These are phyloP conservation scores for Kazachstania viticola DNA, from an alignment of 805 yeast genomes.

Conservation along the genomic window DNA sequence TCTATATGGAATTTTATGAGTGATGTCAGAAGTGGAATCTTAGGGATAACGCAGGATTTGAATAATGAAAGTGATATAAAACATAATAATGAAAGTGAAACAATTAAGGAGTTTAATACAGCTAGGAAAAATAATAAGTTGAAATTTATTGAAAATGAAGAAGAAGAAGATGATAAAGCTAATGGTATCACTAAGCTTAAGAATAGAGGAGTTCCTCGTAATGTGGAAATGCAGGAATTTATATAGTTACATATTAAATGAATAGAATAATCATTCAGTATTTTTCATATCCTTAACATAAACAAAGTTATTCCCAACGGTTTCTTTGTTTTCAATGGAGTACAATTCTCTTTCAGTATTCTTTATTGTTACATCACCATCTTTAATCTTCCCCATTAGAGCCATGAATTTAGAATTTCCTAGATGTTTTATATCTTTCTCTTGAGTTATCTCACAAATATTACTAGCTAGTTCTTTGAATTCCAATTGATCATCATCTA, in stretches of 20 bases:
- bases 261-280: not conserved
- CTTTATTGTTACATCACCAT: constrained; percentile 17
- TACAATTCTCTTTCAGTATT: constrained; percentile 12
- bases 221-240: constrained; percentile 7
- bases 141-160: constrained; percentile 5
- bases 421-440: constrained; percentile 5
- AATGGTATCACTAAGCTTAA: too few species aligned
- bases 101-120: constrained; percentile 9
- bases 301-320: constrained; percentile 18
- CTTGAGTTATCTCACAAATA: constrained; percentile 3
- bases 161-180: constrained; percentile 1
- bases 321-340: constrained; percentile 12
- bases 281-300: constrained; percentile 9
- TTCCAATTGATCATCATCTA: constrained; percentile 2
- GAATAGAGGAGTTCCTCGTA: too few species aligned
- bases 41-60: constrained; percentile 27
- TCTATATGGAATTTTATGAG: constrained; percentile 42
- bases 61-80: constrained; percentile 3
- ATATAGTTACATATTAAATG: not conserved
- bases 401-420: constrained; percentile 19
- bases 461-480: constrained; percentile 4
- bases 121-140: constrained; percentile 6
- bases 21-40: constrained; percentile 34
- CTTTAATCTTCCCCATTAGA: constrained; percentile 14
- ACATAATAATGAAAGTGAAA: not conserved